phyloP scores from a whole-genome alignment of 495 filamentous ascomycete species.

The Evernia prunastri region DNA sequence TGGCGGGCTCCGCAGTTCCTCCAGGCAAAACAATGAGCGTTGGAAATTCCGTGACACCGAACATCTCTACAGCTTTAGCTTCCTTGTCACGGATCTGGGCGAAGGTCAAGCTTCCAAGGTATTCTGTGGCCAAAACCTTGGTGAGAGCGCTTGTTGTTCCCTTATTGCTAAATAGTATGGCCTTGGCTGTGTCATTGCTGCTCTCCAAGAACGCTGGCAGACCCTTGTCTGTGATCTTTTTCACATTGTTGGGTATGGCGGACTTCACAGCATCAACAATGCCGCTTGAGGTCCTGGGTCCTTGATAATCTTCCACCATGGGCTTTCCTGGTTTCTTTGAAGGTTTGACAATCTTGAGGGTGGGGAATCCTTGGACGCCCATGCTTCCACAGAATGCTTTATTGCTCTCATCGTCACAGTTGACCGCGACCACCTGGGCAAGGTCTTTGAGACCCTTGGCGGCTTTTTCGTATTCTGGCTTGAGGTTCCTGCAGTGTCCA shows the following conservation, averaged over 20 bases:
- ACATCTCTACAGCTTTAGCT: constrained; percentile 59
- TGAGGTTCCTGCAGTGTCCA: constrained; percentile 91
- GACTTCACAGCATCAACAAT: constrained; percentile 83
- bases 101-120: constrained; percentile 71
- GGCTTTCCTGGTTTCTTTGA: constrained; percentile 78
- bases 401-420: constrained; percentile 94
- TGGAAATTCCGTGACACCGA: constrained; percentile 71
- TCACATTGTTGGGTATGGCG: constrained; percentile 88
- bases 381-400: constrained; percentile 81
- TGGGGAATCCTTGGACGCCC: constrained; percentile 94
- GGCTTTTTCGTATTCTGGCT: constrained; percentile 91
- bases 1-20: constrained; percentile 56
- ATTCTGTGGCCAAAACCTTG: constrained; percentile 84
- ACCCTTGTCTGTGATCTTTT: constrained; percentile 69
- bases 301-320: constrained; percentile 87
- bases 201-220: constrained; percentile 68
- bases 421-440: constrained; percentile 87
- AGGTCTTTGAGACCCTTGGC: constrained; percentile 82
- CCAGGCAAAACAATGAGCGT: constrained; percentile 76
- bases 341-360: constrained; percentile 87
- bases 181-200: constrained; percentile 71
- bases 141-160: constrained; percentile 77
- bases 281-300: constrained; percentile 68
- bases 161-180: constrained; percentile 91
- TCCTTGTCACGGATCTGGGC: constrained; percentile 87